Evolutionary conservation across 2,329 filamentous ascomycete species (phyloP).

Genomic region (Pezicula carpinea): DNA sequence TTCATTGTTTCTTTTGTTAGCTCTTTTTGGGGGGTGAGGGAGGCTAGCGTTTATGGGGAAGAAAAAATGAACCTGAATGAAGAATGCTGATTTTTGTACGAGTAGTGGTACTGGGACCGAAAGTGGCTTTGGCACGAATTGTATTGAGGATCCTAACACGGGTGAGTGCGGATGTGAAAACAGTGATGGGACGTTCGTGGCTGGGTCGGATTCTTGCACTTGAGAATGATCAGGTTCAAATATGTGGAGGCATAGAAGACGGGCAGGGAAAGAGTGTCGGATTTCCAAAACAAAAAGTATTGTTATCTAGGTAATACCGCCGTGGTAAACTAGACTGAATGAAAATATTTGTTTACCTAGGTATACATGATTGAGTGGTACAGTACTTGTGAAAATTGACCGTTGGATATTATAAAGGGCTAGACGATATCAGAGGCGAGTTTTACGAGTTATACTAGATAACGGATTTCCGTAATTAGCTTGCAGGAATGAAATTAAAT

Average conservation of each 20-base stretch:
- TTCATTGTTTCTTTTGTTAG: neutral
- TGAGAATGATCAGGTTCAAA: neutral
- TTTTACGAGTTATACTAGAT: no score
- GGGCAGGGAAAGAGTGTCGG: neutral
- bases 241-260: neutral
- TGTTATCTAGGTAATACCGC: neutral
- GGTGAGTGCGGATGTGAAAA: conserved; percentile 25
- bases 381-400: no score
- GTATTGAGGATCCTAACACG: conserved; percentile 32
- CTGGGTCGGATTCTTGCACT: neutral
- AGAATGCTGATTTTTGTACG: conserved; percentile 1
- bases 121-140: conserved; percentile 29
- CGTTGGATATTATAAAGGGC: no score
- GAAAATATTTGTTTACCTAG: no score
- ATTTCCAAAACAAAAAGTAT: neutral
- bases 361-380: no score
- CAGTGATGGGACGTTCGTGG: conserved; percentile 2
- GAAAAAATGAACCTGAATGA: neutral
- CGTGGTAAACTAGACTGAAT: no score
- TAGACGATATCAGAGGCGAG: no score
- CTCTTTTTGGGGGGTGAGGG: neutral
- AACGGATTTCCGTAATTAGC: no score
- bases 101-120: conserved; percentile 26
- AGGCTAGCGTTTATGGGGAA: neutral
- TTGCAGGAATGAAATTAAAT: no score